phyloP scores from a whole-genome alignment of 768 basidiomycete genomes.

The Leccinum sublutescens region DNA sequence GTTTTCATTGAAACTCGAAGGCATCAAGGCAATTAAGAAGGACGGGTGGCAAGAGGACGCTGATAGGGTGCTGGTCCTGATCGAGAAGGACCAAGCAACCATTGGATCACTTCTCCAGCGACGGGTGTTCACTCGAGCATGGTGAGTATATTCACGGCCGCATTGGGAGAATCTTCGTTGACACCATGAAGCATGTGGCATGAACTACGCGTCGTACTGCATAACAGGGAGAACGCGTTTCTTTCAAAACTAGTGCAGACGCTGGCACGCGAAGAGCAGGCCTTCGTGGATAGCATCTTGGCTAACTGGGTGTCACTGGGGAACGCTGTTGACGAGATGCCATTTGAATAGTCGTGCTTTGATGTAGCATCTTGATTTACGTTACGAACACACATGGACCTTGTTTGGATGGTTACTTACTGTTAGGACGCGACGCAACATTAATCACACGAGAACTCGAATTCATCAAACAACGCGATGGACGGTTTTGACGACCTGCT shows the following conservation, averaged over 20 bases:
- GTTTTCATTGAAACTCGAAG: constrained; percentile 74
- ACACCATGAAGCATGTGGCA: constrained; percentile 77
- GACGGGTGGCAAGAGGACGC: constrained; percentile 87
- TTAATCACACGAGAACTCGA: background rate
- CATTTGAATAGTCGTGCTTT: constrained; percentile 59
- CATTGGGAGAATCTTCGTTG: constrained; percentile 1
- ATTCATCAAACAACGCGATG: constrained; percentile 39
- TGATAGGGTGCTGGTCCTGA: constrained; percentile 64
- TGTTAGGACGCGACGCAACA: background rate
- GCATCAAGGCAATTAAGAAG: constrained; percentile 64
- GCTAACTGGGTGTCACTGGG: constrained; percentile 74
- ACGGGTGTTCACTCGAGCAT: constrained; percentile 84
- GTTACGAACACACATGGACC: constrained; percentile 6
- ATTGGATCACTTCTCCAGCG: constrained; percentile 74
- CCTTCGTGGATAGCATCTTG: constrained; percentile 59
- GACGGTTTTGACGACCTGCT: constrained; percentile 80
- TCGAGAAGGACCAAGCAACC: constrained; percentile 84
- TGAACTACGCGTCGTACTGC: constrained; percentile 88
- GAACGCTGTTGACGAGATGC: constrained; percentile 77
- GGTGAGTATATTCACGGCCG: constrained; percentile 44
- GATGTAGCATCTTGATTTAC: constrained; percentile 17
- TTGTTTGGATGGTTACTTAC: constrained; percentile 7
- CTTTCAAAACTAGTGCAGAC: constrained; percentile 69
- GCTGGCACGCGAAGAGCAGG: constrained; percentile 73
- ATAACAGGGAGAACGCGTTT: constrained; percentile 85